Conservation (phyloP, 169 alveolate species). For the Sarcocystis neurona region DNA sequence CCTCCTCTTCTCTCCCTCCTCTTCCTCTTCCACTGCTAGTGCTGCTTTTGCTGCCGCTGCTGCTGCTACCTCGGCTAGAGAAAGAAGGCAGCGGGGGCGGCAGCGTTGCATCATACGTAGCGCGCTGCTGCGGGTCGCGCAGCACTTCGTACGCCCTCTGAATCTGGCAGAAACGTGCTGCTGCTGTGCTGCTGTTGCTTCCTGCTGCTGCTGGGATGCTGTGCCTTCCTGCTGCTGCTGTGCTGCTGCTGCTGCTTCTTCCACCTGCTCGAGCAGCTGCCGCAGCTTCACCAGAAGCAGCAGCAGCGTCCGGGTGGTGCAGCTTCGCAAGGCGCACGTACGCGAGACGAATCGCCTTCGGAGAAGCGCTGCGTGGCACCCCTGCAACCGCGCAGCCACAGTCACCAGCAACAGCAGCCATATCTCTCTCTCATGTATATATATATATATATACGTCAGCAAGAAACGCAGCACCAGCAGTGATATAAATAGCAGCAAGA, state of each 20-base stretch:
- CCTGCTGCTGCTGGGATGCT: too few relatives aligned
- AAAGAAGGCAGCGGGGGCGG: constrained; percentile 22
- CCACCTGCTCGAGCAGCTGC: too few relatives aligned
- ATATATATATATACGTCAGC: too few relatives aligned
- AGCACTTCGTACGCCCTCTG: constrained; percentile 48
- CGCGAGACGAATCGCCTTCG: constrained; percentile 43
- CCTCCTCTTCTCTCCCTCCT: constrained; percentile 38
- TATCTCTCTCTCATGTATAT: too few relatives aligned
- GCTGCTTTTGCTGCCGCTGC: too few relatives aligned
- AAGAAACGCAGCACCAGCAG: too few relatives aligned
- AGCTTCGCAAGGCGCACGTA: constrained; percentile 44
- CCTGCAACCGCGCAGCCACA: constrained; percentile 20
- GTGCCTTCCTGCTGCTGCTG: too few relatives aligned
- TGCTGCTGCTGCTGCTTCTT: background rate
- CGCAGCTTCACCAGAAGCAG: too few relatives aligned
- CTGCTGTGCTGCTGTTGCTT: background rate
- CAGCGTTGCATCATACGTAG: constrained; percentile 23
- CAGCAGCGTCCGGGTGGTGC: constrained; percentile 46
- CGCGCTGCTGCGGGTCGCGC: constrained; percentile 22
- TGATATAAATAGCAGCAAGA: too few relatives aligned
- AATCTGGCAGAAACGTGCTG: background rate
- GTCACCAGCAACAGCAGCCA: background rate
- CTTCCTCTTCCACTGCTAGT: background rate
- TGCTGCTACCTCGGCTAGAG: too few relatives aligned
- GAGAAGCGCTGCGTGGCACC: background rate